These are phyloP conservation scores for Podaxis sp. DNA, from an alignment of 768 basidiomycete species.

Conservation along the genomic window DNA sequence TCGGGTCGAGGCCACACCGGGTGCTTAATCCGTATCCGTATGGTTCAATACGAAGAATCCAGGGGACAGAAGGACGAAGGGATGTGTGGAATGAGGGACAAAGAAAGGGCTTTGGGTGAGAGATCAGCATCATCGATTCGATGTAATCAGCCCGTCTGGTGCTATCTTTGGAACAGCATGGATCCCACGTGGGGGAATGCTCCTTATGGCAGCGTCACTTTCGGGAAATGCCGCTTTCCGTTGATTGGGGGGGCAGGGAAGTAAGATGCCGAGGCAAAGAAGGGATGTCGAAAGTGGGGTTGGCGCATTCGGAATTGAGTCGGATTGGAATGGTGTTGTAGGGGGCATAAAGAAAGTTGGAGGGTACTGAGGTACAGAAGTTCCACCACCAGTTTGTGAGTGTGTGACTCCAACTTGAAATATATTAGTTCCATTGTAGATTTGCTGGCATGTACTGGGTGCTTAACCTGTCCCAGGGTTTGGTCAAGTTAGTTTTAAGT, in stretches of 20 bases:
- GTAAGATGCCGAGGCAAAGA: background rate
- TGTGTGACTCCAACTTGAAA: too few relatives aligned
- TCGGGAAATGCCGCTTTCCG: background rate
- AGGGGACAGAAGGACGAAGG: background rate
- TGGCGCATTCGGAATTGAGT: background rate
- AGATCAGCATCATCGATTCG: slow-evolving; percentile 10
- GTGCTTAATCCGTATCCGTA: background rate
- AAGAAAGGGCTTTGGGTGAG: background rate
- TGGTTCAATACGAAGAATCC: background rate
- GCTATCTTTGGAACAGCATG: slow-evolving; percentile 10
- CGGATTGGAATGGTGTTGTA: too few relatives aligned
- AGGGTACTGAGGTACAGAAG: too few relatives aligned
- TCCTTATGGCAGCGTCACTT: background rate
- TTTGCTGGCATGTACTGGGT: too few relatives aligned
- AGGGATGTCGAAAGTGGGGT: background rate
- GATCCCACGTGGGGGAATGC: slow-evolving; percentile 1
- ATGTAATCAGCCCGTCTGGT: slow-evolving; percentile 8
- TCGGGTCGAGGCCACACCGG: background rate
- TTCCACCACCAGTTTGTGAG: too few relatives aligned
- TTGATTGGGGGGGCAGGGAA: background rate
- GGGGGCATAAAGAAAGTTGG: too few relatives aligned
- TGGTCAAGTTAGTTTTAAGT: too few relatives aligned
- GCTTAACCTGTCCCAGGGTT: too few relatives aligned
- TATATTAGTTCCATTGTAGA: too few relatives aligned
- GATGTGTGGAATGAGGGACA: background rate